Percentiles rank a stretch among this genome's conserved stretches.
These are phyloP conservation scores for Clarireedia monteithiana DNA, from an alignment of 2,329 filamentous ascomycete species.

Conservation along the genomic window DNA sequence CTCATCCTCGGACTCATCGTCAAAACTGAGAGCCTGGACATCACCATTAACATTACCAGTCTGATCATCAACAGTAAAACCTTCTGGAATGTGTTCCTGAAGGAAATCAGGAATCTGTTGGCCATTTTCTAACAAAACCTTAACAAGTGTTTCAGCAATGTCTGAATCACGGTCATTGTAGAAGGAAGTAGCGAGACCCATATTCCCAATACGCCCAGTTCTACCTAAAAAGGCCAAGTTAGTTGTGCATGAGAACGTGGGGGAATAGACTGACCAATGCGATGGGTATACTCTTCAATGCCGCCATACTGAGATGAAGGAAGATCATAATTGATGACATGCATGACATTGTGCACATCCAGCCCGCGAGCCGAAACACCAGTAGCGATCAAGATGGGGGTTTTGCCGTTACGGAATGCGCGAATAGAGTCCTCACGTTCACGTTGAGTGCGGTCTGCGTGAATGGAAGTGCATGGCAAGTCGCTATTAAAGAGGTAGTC, in stretches of 20 bases:
- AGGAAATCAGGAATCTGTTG: conserved; percentile 82
- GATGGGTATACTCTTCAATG: conserved; percentile 88
- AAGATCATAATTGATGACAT: conserved; percentile 91
- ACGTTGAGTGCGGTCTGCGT: conserved; percentile 75
- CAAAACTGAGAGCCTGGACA: conserved; percentile 32
- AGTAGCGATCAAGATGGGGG: conserved; percentile 79
- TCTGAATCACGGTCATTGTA: conserved; percentile 72
- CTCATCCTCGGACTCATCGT: conserved; percentile 52
- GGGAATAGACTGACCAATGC: conserved; percentile 61
- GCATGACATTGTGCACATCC: conserved; percentile 73
- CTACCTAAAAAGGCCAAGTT: conserved; percentile 50
- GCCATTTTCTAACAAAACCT: conserved; percentile 71
- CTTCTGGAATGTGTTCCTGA: conserved; percentile 51
- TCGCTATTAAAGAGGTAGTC: conserved; percentile 77
- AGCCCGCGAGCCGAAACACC: conserved; percentile 74
- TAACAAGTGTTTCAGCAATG: conserved; percentile 66
- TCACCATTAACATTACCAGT: conserved; percentile 15
- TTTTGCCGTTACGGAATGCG: conserved; percentile 66
- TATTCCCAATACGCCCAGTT: conserved; percentile 86
- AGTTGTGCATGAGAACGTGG: neutral
- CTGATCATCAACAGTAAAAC: conserved; percentile 27
- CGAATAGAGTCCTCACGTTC: conserved; percentile 91
- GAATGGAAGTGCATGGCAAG: conserved; percentile 81
- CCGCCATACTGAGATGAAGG: conserved; percentile 70
- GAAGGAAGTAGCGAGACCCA: conserved; percentile 81